phyloP scores from a whole-genome alignment of 768 basidiomycete genomes.

The Flagelloscypha sp. region DNA sequence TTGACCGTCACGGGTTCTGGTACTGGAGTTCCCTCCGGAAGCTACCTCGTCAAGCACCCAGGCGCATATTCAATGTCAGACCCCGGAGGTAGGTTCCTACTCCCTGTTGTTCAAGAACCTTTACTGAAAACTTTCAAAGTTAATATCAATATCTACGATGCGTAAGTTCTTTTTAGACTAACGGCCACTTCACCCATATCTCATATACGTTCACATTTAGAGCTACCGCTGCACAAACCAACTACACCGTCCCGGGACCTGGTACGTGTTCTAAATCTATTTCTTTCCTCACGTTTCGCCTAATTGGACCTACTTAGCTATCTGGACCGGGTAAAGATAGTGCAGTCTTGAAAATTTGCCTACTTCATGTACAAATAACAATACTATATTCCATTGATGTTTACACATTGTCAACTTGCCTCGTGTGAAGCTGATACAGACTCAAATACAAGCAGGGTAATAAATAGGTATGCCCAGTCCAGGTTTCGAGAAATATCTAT shows the following conservation, averaged over 20 bases:
- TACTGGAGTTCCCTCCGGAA: constrained; percentile 31
- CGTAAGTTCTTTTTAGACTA: constrained; percentile 21
- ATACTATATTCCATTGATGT: no score
- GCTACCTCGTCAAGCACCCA: constrained; percentile 40
- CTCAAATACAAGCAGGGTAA: no score
- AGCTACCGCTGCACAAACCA: constrained; percentile 28
- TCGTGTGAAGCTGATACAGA: no score
- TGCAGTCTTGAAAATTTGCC: no score
- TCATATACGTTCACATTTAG: constrained; percentile 25
- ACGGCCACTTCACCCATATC: constrained; percentile 26
- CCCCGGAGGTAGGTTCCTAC: no score
- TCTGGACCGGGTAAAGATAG: constrained; percentile 20
- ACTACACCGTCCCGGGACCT: constrained; percentile 36
- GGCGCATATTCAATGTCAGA: constrained; percentile 36
- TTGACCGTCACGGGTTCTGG: constrained; percentile 30
- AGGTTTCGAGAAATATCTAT: no score
- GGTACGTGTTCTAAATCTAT: background rate
- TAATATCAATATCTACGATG: constrained; percentile 30
- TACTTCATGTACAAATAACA: no score
- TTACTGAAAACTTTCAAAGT: no score
- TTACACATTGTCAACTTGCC: no score
- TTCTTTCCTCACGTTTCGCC: background rate
- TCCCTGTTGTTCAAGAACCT: no score
- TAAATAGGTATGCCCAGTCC: no score
- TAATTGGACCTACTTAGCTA: constrained; percentile 12